Percentiles rank a stretch among this genome's conserved stretches.
These are phyloP conservation scores for Zymoseptoria tritici DNA, from an alignment of 2,329 filamentous ascomycete species.

Conservation along the genomic window DNA sequence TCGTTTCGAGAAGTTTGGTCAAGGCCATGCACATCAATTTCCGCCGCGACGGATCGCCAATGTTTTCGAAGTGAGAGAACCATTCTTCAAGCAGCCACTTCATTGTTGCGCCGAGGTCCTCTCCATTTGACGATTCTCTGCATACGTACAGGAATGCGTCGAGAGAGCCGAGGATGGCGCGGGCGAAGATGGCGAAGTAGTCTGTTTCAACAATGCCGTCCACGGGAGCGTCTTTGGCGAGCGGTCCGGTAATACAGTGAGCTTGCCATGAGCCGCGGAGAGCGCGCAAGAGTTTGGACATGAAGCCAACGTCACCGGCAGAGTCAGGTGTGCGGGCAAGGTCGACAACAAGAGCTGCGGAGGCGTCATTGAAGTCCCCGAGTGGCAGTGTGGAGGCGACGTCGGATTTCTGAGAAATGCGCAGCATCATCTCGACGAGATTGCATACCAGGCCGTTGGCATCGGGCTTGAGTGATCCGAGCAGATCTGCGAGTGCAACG, in stretches of 20 bases:
- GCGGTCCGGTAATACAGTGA: constrained; percentile 75
- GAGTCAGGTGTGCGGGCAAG: constrained; percentile 9
- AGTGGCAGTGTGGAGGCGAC: constrained; percentile 7
- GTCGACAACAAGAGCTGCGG: constrained; percentile 11
- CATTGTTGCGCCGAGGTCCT: constrained; percentile 31
- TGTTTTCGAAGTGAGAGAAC: constrained; percentile 63
- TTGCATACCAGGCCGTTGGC: constrained; percentile 42
- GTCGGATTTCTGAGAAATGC: constrained; percentile 35
- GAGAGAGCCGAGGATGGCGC: constrained; percentile 68
- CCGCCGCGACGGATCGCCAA: constrained; percentile 56
- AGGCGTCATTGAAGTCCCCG: constrained; percentile 10
- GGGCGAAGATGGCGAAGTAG: constrained; percentile 75
- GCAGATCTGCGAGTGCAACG: constrained; percentile 33
- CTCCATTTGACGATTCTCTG: constrained; percentile 27
- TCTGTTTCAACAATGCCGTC: constrained; percentile 72
- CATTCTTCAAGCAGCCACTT: constrained; percentile 49
- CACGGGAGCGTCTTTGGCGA: constrained; percentile 60
- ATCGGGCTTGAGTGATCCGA: constrained; percentile 41
- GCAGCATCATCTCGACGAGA: constrained; percentile 40
- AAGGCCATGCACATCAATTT: constrained; percentile 69
- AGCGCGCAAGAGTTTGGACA: constrained; percentile 46
- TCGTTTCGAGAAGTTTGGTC: constrained; percentile 62
- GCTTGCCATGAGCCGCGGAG: constrained; percentile 51
- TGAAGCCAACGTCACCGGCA: constrained; percentile 39
- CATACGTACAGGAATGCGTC: constrained; percentile 54